Conservation (phyloP, 2,329 filamentous ascomycete genomes). For the Esteya vermicola region DNA sequence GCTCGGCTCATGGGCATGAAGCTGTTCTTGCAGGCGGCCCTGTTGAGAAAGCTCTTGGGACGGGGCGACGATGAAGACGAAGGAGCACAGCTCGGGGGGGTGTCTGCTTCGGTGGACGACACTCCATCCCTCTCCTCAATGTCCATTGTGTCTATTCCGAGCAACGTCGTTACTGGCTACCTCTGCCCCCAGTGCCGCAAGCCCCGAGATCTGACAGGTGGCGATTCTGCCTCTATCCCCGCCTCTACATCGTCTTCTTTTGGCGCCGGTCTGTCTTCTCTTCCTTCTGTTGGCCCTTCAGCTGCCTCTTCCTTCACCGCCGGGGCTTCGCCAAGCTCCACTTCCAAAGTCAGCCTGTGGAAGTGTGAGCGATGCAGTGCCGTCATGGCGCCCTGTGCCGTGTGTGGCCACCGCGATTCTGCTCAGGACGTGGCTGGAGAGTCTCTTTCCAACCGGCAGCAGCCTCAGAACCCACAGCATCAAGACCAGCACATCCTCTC, state of each 20-base stretch:
- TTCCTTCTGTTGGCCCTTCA: too few species aligned
- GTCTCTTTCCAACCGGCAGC: too few species aligned
- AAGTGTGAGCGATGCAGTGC: conserved; percentile 40
- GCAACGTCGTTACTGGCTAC: conserved; percentile 37
- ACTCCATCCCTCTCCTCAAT: conserved; percentile 29
- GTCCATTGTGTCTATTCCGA: conserved; percentile 35
- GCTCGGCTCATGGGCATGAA: conserved; percentile 43
- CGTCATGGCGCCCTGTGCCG: conserved; percentile 40
- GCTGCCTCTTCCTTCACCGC: too few species aligned
- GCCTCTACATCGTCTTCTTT: too few species aligned
- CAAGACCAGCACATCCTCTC: too few species aligned
- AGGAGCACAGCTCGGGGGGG: conserved; percentile 21
- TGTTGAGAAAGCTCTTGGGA: conserved; percentile 46
- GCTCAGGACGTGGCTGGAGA: background rate
- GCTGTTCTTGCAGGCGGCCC: conserved; percentile 44
- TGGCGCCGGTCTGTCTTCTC: too few species aligned
- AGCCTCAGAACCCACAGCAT: too few species aligned
- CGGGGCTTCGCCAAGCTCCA: too few species aligned
- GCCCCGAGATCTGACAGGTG: conserved; percentile 26
- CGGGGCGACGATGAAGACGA: conserved; percentile 26
- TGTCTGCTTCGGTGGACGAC: too few species aligned
- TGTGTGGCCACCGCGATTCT: conserved; percentile 40
- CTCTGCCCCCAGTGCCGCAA: conserved; percentile 42
- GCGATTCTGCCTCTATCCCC: too few species aligned
- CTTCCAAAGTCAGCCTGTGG: conserved; percentile 41